Evolutionary conservation across 2,329 filamentous ascomycete genomes (phyloP).

Genomic region (Talaromyces albobiverticillius): DNA sequence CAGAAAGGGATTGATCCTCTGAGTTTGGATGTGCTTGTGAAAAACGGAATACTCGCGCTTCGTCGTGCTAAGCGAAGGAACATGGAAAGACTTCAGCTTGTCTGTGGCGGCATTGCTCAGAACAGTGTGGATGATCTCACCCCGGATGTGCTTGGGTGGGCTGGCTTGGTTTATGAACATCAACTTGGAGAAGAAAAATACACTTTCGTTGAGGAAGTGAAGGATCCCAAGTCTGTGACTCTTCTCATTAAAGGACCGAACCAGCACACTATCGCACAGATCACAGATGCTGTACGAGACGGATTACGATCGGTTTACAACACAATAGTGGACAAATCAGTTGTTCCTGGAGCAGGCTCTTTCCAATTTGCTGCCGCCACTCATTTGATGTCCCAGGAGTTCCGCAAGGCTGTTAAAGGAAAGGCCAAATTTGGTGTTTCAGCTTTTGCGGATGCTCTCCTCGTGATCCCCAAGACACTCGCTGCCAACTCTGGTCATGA

Average conservation of each 20-base stretch:
- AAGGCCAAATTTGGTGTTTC: constrained; percentile 96
- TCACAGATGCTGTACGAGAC: constrained; percentile 93
- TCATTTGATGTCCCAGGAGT: constrained; percentile 81
- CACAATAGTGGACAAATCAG: constrained; percentile 97
- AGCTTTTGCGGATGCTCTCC: constrained; percentile 89
- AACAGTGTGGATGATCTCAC: constrained; percentile 95
- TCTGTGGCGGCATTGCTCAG: constrained; percentile 86
- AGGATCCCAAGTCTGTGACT: constrained; percentile 97
- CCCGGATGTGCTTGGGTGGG: constrained; percentile 89
- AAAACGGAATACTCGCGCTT: constrained; percentile 95
- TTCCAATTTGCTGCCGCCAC: constrained; percentile 93
- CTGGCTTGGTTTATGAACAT: constrained; percentile 94
- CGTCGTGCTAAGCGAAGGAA: constrained; percentile 95
- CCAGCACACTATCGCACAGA: constrained; percentile 91
- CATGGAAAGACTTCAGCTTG: constrained; percentile 95
- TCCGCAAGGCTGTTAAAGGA: constrained; percentile 89
- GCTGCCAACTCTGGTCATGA: constrained; percentile 95
- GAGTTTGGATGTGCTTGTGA: constrained; percentile 91
- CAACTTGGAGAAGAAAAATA: constrained; percentile 98
- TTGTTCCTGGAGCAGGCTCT: constrained; percentile 89
- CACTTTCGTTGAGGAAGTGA: constrained; percentile 97
- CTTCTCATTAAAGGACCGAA: constrained; percentile 98
- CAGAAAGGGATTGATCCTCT: constrained; percentile 98
- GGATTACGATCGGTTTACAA: constrained; percentile 97
- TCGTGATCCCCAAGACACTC: constrained; percentile 95